Evolutionary conservation across 768 basidiomycete species (phyloP).

Genomic region (Russula foetens): DNA sequence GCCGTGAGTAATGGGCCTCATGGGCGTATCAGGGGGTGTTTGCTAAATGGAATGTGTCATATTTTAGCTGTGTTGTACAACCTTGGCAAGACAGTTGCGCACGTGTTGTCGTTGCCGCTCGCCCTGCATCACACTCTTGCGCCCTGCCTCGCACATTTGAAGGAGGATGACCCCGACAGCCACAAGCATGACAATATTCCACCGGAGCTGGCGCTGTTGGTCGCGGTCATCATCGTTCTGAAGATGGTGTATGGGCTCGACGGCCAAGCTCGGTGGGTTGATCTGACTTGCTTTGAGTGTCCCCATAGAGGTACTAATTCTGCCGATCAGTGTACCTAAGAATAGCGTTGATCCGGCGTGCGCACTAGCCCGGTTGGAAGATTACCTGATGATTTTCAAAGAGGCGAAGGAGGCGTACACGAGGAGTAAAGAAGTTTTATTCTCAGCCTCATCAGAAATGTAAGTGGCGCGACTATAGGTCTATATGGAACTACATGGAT

Average conservation of each 20-base stretch:
- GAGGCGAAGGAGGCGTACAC: constrained; percentile 1
- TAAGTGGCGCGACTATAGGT: not conserved
- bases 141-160: constrained; percentile 31
- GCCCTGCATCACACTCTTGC: constrained; percentile 50
- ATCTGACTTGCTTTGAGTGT: not conserved
- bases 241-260: constrained; percentile 87
- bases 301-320: constrained; percentile 24
- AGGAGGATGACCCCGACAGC: constrained; percentile 33
- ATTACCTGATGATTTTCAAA: constrained; percentile 13
- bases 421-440: constrained; percentile 4
- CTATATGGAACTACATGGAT: not conserved
- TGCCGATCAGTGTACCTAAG: constrained; percentile 28
- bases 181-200: constrained; percentile 59
- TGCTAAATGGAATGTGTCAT: constrained; percentile 14
- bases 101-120: constrained; percentile 49
- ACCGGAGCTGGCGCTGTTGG: constrained; percentile 56
- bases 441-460: constrained; percentile 17
- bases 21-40: constrained; percentile 12
- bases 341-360: constrained; percentile 14
- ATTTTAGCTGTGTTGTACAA: constrained; percentile 53
- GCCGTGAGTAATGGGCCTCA: constrained; percentile 45
- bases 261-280: constrained; percentile 46
- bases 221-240: constrained; percentile 56
- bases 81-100: constrained; percentile 52
- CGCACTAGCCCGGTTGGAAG: constrained; percentile 15